These are phyloP conservation scores for Curvularia sp. DNA, from an alignment of 2,329 filamentous ascomycete species.

Conservation along the genomic window DNA sequence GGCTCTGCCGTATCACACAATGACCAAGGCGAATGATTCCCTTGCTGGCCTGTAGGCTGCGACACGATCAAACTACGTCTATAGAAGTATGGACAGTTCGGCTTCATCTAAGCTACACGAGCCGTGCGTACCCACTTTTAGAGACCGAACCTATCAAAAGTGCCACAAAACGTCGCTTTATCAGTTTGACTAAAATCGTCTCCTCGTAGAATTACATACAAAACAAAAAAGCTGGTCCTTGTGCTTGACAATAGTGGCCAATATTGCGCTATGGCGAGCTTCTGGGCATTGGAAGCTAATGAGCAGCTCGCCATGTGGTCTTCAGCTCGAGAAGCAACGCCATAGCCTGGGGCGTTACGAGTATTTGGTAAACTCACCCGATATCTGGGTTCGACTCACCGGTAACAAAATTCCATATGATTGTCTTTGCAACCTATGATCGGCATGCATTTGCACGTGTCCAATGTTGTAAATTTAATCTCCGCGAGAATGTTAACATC, in stretches of 20 bases:
- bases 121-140: not conserved
- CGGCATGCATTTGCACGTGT: not conserved
- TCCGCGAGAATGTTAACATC: not conserved
- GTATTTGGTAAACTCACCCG: not conserved
- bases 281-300: not conserved
- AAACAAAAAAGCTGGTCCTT: not conserved
- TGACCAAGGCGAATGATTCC: not conserved
- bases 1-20: not conserved
- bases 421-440: not conserved
- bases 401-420: not conserved
- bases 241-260: not conserved
- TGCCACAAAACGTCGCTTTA: not conserved
- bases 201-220: not conserved
- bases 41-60: not conserved
- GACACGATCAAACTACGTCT: not conserved
- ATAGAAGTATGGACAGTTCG: not conserved
- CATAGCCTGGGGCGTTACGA: not conserved
- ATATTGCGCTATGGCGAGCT: too few relatives aligned
- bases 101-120: not conserved
- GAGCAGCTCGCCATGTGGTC: not conserved
- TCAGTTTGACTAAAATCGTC: not conserved
- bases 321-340: not conserved
- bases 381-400: not conserved
- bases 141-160: not conserved
- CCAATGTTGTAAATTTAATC: not conserved